A percentile compares a stretch with the other conserved stretches of the same genome.
Evolutionary conservation across 768 basidiomycete species (phyloP).

Genomic region (Aureoboletus auriporus): DNA sequence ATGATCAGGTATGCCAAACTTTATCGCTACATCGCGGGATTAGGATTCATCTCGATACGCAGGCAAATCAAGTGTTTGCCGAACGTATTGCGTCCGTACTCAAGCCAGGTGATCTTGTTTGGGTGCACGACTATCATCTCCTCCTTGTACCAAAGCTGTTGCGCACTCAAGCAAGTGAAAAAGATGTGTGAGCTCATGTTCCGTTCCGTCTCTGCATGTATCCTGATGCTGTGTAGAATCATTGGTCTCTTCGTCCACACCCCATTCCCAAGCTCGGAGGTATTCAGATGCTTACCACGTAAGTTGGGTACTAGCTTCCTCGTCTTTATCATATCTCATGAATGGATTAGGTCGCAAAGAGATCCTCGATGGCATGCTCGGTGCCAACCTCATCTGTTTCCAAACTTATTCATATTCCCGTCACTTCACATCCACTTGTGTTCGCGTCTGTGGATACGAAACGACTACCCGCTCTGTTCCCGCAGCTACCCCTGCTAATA

Average conservation of each 20-base stretch:
- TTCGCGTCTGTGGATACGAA: constrained; percentile 96
- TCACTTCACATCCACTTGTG: constrained; percentile 92
- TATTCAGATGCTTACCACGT: constrained; percentile 92
- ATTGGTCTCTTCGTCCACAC: constrained; percentile 96
- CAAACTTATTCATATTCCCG: constrained; percentile 95
- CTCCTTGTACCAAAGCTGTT: constrained; percentile 86
- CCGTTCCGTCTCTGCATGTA: neutral
- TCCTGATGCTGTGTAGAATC: constrained; percentile 30
- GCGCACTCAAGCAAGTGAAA: constrained; percentile 53
- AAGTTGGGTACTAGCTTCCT: constrained; percentile 27
- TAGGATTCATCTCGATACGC: constrained; percentile 30
- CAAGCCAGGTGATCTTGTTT: constrained; percentile 86
- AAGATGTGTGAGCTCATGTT: constrained; percentile 19
- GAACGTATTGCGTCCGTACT: constrained; percentile 69
- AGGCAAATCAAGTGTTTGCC: constrained; percentile 85
- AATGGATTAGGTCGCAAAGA: constrained; percentile 70
- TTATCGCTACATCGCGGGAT: neutral
- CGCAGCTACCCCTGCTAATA: neutral
- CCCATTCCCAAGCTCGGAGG: constrained; percentile 94
- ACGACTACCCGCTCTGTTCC: constrained; percentile 38
- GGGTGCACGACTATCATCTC: constrained; percentile 96
- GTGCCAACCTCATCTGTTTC: constrained; percentile 95
- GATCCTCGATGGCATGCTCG: constrained; percentile 96
- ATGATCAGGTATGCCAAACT: constrained; percentile 20
- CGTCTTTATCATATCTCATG: constrained; percentile 1